Evolutionary conservation across 2,329 filamentous ascomycete species (phyloP), one percentile per base, ranked within the genome.

Genomic region (Alternaria sp.): DNA sequence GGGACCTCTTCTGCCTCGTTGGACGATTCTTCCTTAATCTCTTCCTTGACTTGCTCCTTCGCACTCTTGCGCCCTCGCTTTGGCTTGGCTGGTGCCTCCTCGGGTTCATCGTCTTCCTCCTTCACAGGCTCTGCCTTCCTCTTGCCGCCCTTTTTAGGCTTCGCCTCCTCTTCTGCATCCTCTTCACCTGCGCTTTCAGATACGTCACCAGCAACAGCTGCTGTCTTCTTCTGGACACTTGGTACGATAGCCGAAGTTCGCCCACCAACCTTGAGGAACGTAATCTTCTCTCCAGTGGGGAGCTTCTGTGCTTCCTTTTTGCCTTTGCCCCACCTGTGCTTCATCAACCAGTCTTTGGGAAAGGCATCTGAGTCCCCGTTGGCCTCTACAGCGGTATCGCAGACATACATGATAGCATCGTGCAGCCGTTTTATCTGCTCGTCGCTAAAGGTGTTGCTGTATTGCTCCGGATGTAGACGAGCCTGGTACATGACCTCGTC

Each of bases 401-500:
- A 97, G 8, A 99, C 90, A 63, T 91, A 88, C 59, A 90, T 85
- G 43, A 97, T 89, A 0, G 89, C 86, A 8, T 88, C 83, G 76
- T 95, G 89, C 2, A 99, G 82, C 39, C 83, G 84, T 65, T 86
- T 85, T 63, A 96, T 87, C 76, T 97, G 90, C 0, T 81, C 84
- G 32, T 91, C 87, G 63, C 77, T 84, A 67, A 98, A 91, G 0
- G 91, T 91, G 72, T 97, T 89, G 79, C 90, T 93, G 80, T 96
- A 96, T 75, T 97, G 93, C 76, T 97, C 94, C 0, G 95, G 95
- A 68, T 99, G 94, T 16, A 98, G 85, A 51, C 86, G 88, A 5
- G 95, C 91, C 68, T 98, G 90, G 73, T 94, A 99, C 52, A 99
- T 82, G 7, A 97, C 89, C 77, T 99, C 95, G 74, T 99, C 95